Evolutionary conservation across 208 protist species (phyloP).

Genomic region (Trypanosoma caninum): DNA sequence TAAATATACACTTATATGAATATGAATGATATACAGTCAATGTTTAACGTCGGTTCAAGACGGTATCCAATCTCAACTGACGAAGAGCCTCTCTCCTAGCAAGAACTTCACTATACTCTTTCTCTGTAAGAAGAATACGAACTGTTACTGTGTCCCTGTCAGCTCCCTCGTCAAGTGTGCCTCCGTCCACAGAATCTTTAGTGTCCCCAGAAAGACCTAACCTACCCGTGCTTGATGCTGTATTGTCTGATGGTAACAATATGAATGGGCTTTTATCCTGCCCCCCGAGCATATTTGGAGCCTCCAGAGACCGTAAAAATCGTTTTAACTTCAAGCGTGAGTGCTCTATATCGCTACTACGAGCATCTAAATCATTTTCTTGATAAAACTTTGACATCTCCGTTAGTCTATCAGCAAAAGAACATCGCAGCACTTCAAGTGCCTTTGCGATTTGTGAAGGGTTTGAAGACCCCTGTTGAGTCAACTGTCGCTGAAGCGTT

Average conservation of each 20-base stretch:
- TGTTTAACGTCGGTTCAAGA: constrained; percentile 4
- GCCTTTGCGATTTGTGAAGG: constrained; percentile 10
- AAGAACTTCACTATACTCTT: constrained; percentile 21
- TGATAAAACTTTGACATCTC: constrained; percentile 24
- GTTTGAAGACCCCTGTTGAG: constrained; percentile 3
- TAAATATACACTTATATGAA: too few species aligned
- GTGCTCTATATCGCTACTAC: constrained; percentile 11
- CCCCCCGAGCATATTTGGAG: neutral
- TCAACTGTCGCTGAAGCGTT: constrained; percentile 16
- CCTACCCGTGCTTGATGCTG: neutral
- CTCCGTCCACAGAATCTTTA: neutral
- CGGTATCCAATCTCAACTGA: constrained; percentile 16
- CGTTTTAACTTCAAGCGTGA: constrained; percentile 20
- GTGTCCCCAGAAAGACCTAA: neutral
- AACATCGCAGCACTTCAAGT: constrained; percentile 13
- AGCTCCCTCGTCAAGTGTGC: neutral
- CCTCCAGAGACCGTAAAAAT: constrained; percentile 14
- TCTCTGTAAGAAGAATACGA: constrained; percentile 15
- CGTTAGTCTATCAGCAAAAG: constrained; percentile 12
- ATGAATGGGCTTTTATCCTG: neutral
- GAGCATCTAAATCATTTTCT: constrained; percentile 25
- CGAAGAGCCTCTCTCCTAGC: constrained; percentile 19
- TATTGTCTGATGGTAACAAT: neutral
- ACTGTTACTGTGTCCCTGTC: constrained; percentile 7
- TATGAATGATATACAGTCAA: neutral